Base-by-base conservation (phyloP, 306 rosid genomes). In the Geum urbanum region DNA sequence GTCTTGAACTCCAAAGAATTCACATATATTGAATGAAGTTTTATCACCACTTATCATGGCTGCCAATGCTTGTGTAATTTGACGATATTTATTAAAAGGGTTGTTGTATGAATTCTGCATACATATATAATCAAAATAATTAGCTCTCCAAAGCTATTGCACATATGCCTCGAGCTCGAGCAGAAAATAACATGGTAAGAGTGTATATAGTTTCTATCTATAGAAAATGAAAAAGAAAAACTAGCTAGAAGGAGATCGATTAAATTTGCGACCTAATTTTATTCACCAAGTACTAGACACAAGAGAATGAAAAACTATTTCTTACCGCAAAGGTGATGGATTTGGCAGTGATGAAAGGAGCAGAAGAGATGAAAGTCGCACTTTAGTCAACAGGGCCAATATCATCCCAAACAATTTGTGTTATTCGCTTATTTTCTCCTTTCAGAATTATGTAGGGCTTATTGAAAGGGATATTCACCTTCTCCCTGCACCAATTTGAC, bases 1-100 rank as follows among this genome's bases (percentile, higher is more conserved):
- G 67, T 92, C 98, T 80, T 92, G 98, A 49, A 92, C 27, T 2
- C 98, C 90, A 41, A 9, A 84, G 75, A 90, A 92, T 0, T 91
- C 96, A 32, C 89, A 89, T 13, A 62, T 40, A 5, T 60, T 51
- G 64, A 92, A 92, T 24, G 54, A 53, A 0, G 81, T 58, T 43
- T 69, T 86, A 73, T 92, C 91, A 0, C 98, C 96, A 0, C 65
- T 50, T 37, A 92, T 39, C 87, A 84, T 67, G 0, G 88, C 91
- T 7, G 96, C 96, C 19, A 81, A 89, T 0, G 98, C 98, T 2
- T 92, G 82, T 13, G 64, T 59, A 7, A 0, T 0, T 60, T 75
- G 59, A 0, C 69, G 78, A 0, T 82, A 56, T 0, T n/a, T 71
- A 11, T 65, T 72, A 4, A 24, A 51, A 15, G 87, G 81, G 37